Percentiles rank a stretch among this genome's conserved stretches.
These are phyloP conservation scores for Dendrobium nobile DNA, from an alignment of 106 monocot genomes.

Conservation along the genomic window DNA sequence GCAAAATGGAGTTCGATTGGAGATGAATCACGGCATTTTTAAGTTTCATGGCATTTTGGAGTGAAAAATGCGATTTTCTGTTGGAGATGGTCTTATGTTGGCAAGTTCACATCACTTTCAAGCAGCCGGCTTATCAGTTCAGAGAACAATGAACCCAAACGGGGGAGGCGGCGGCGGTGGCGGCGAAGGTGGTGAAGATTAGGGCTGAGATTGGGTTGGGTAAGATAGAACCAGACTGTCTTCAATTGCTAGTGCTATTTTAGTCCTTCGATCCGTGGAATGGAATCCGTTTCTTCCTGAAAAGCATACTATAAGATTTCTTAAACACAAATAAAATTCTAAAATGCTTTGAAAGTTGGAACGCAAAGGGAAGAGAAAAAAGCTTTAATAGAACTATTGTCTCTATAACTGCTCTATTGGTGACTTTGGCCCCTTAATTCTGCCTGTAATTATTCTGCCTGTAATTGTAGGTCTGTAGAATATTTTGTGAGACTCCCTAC, in stretches of 20 bases:
- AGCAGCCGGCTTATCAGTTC: not conserved
- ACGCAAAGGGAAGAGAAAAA: not conserved
- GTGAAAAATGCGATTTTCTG: too few species aligned
- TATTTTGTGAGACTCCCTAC: too few species aligned
- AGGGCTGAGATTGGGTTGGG: constrained; percentile 17
- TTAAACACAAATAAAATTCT: too few species aligned
- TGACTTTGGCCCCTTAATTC: too few species aligned
- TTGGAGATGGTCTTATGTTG: not conserved
- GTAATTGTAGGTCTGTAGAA: too few species aligned
- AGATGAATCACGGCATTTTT: too few species aligned
- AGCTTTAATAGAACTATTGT: not conserved
- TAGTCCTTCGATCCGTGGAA: constrained; percentile 18
- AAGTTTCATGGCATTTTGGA: too few species aligned
- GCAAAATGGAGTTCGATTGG: too few species aligned
- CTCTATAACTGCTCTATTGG: not conserved
- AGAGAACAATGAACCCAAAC: constrained; percentile 24
- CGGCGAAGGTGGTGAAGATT: constrained; percentile 41
- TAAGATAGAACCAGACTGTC: constrained; percentile 35
- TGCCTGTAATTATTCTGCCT: too few species aligned
- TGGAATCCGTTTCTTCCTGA: constrained; percentile 11
- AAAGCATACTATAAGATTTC: constrained; percentile 12
- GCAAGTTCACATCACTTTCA: constrained; percentile 35
- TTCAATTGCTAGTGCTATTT: constrained; percentile 51
- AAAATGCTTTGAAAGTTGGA: not conserved
- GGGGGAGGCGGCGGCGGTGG: constrained; percentile 45